phyloP scores from a whole-genome alignment of 352 stramenopile species.

The Phytophthora europaea region DNA sequence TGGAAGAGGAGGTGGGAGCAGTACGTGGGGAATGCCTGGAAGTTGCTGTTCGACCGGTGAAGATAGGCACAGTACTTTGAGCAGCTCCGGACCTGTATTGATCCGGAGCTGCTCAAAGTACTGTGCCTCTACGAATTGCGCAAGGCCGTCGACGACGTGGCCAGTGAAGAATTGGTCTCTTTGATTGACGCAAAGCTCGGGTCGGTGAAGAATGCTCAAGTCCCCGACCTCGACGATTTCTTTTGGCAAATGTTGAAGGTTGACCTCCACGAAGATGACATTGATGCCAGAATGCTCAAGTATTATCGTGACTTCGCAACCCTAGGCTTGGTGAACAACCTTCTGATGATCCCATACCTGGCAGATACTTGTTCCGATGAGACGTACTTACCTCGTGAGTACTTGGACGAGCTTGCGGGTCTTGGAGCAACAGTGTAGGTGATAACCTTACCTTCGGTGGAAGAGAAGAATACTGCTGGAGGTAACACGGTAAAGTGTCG shows the following conservation, averaged over 20 bases:
- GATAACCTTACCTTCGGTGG: no score
- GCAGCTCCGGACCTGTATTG: no score
- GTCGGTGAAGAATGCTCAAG: conserved; percentile 17
- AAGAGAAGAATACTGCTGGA: no score
- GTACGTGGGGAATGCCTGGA: conserved; percentile 4
- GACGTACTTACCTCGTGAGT: no score
- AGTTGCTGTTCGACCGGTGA: neutral
- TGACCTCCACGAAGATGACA: conserved; percentile 22
- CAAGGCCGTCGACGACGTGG: neutral
- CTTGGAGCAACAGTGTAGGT: no score
- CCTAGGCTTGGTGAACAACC: conserved; percentile 8
- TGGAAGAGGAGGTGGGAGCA: conserved; percentile 9
- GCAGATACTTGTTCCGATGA: no score
- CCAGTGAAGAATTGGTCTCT: neutral
- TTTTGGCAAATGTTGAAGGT: conserved; percentile 23
- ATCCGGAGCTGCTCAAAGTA: conserved; percentile 2
- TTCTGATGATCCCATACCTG: neutral
- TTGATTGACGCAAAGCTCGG: conserved; percentile 1
- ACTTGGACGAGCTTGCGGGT: no score
- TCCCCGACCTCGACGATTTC: conserved; percentile 26
- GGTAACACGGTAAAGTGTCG: no score
- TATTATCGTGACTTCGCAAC: conserved; percentile 20
- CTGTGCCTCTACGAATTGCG: conserved; percentile 12
- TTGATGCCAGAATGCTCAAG: conserved; percentile 23
- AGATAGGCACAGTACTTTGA: no score